Evolutionary conservation across 1,284 basidiomycete genomes (phyloP).

Genomic region (Pyrrhoderma noxium): DNA sequence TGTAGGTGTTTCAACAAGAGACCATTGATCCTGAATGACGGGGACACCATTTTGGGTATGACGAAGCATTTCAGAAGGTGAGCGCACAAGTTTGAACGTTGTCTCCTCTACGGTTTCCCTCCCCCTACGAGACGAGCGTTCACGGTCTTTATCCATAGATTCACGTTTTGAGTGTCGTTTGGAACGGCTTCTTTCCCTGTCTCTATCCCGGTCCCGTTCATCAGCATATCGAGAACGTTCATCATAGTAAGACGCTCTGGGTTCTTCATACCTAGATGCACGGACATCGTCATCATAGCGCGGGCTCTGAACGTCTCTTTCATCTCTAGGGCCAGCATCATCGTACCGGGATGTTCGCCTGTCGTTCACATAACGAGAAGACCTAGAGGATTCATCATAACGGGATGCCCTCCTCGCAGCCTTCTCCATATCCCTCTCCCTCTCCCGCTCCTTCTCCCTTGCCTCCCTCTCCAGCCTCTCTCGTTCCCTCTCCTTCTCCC

Average conservation of each 20-base stretch:
- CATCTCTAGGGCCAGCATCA: neutral
- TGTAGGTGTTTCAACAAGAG: constrained; percentile 14
- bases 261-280: constrained; percentile 1
- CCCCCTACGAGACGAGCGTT: constrained; percentile 4
- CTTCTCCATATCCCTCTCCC: constrained; percentile 27
- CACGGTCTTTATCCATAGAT: constrained; percentile 5
- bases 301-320: neutral
- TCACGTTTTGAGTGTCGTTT: constrained; percentile 8
- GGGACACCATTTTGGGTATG: constrained; percentile 2
- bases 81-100: constrained; percentile 17
- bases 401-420: constrained; percentile 21
- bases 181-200: constrained; percentile 11
- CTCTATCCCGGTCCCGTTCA: constrained; percentile 5
- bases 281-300: constrained; percentile 6
- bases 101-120: constrained; percentile 8
- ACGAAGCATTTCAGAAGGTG: constrained; percentile 13
- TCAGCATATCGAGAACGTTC: constrained; percentile 23
- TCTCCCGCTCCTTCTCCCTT: neutral
- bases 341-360: constrained; percentile 3
- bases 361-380: neutral
- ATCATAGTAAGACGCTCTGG: neutral
- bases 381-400: neutral
- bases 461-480: constrained; percentile 5
- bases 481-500: constrained; percentile 11
- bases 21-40: constrained; percentile 18